Base-by-base conservation (phyloP, 1,284 basidiomycete species). In the Volvariella volvacea region DNA sequence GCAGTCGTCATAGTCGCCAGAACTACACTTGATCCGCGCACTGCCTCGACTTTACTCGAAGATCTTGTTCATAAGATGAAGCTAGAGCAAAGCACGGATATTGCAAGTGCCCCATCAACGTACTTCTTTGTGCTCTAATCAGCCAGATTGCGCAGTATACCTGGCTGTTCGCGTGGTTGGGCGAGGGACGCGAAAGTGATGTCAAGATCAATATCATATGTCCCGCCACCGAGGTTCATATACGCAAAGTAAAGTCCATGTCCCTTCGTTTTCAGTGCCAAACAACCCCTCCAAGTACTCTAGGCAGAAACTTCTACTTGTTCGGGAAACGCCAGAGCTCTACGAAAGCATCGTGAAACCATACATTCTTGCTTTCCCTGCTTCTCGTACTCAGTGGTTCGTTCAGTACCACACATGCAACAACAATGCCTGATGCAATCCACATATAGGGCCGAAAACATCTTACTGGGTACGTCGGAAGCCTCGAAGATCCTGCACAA, bases 171-270 rank as follows among this genome's bases (percentile, higher is more conserved):
- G 71, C 62, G 21, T 72, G 70, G 70, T 43, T 71, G 15, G 61
- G 61, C 12, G 60, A 63, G 15, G 53, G 61, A 10, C 56, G 67
- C 39, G 63, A 64, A 42, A 54, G 61, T 33, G 72, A 76, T 51
- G 53, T 75, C 38, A 74, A 71, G 62, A 76, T 95, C 52, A 86
- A 80, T 51, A 65, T 92, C 20, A 82, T 92, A 45, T 86, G 73
- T 54, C 91, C 91, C 7, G 88, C 88, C 3, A 92, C 89, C 0
- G 82, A 89, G 10, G 76, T 78, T 0, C 91, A 94, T 55, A 80
- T 94, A 49, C 73, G 73, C 48, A 94, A 94, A 70, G 63, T 62
- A 37, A 1, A 19, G 14, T 40, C 2, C 34, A 41, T 22, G 22
- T 22, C 43, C 8, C 32, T 37, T 30, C 14, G 10, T 12, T 22